Evolutionary conservation across 305 asterid species (phyloP).

Genomic region (Salvia sclarea): DNA sequence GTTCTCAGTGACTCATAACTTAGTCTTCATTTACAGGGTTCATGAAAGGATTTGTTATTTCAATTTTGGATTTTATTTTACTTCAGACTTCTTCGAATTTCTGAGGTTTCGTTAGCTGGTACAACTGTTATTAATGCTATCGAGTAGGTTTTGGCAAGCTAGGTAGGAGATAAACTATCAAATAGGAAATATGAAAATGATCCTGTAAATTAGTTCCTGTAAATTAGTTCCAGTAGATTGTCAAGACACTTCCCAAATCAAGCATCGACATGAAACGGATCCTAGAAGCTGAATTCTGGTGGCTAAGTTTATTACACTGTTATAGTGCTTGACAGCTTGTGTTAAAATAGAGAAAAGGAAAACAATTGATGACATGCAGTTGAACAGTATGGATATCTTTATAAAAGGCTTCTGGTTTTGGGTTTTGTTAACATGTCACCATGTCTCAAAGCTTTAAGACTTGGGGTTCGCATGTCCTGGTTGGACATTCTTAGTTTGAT

Average conservation of each 20-base stretch:
- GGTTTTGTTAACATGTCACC: slow-evolving; percentile 10
- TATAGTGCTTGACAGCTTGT: slow-evolving; percentile 26
- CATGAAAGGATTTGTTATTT: neutral
- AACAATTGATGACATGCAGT: neutral
- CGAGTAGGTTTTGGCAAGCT: slow-evolving; percentile 8
- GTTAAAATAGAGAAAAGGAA: neutral
- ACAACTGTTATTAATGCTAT: neutral
- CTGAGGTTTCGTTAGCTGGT: neutral
- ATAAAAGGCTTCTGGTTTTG: slow-evolving; percentile 12
- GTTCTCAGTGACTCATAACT: neutral
- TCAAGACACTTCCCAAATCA: neutral
- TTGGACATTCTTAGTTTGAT: neutral
- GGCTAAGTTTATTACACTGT: neutral
- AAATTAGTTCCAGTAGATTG: slow-evolving; percentile 20
- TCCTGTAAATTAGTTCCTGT: slow-evolving; percentile 1
- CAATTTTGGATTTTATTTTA: neutral
- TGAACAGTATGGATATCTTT: neutral
- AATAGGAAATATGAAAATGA: neutral
- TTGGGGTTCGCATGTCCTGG: neutral
- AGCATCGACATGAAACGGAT: neutral
- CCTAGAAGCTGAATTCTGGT: neutral
- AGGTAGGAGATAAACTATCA: slow-evolving; percentile 6
- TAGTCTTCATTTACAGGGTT: neutral
- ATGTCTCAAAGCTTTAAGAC: neutral
- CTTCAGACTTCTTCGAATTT: neutral